Evolutionary conservation across 2,329 filamentous ascomycete genomes (phyloP).

Genomic region (Aspergillus transmontanensis): DNA sequence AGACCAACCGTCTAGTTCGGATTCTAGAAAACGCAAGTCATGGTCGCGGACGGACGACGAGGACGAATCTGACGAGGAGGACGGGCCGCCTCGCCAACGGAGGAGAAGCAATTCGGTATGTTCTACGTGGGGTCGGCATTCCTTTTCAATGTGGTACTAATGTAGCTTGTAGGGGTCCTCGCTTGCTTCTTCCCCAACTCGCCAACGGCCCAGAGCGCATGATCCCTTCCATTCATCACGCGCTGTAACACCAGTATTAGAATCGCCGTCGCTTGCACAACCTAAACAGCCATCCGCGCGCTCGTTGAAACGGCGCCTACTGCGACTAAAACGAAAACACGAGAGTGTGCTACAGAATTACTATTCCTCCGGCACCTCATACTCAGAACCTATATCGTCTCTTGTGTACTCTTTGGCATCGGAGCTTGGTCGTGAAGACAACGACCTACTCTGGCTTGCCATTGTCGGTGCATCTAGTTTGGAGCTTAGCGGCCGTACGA

Average conservation of each 20-base stretch:
- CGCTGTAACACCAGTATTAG: constrained; percentile 47
- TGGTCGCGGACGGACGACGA: constrained; percentile 72
- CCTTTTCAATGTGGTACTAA: constrained; percentile 12
- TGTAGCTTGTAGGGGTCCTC: constrained; percentile 38
- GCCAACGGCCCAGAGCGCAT: constrained; percentile 42
- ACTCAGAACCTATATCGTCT: constrained; percentile 91
- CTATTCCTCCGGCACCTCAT: constrained; percentile 84
- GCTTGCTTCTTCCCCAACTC: constrained; percentile 43
- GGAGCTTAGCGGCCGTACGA: constrained; percentile 85
- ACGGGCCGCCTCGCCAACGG: constrained; percentile 75
- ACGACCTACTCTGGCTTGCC: constrained; percentile 90
- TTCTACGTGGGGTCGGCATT: neutral
- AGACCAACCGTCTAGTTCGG: constrained; percentile 43
- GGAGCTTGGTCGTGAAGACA: constrained; percentile 93
- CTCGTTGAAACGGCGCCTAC: constrained; percentile 69
- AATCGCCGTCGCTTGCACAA: constrained; percentile 41
- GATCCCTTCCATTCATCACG: constrained; percentile 50
- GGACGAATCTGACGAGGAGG: constrained; percentile 68
- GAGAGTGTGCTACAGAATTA: constrained; percentile 77
- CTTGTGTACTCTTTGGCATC: constrained; percentile 94
- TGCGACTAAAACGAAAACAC: constrained; percentile 75
- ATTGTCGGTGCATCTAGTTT: constrained; percentile 95
- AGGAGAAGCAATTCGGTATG: constrained; percentile 83
- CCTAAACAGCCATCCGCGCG: constrained; percentile 69
- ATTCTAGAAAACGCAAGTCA: constrained; percentile 72